Conservation (phyloP, 2,329 filamentous ascomycete species). For the Calonectria multiphialidica region DNA sequence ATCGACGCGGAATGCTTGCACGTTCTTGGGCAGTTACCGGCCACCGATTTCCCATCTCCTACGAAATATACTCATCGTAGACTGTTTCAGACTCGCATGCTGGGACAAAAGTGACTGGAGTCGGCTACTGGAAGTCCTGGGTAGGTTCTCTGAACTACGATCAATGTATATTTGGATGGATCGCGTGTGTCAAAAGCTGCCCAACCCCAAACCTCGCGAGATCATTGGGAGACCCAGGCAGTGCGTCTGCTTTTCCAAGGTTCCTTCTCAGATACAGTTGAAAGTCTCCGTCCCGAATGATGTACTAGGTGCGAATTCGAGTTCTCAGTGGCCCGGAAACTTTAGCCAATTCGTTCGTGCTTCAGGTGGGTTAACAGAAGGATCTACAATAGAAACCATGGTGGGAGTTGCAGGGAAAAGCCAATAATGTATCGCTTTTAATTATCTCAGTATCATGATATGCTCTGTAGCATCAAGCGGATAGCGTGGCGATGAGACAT, state of each 20-base stretch:
- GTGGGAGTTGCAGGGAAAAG: neutral
- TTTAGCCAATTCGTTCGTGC: neutral
- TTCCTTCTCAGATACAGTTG: neutral
- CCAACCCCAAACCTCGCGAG: neutral
- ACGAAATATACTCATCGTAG: neutral
- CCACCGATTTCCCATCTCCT: neutral
- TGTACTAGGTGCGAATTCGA: neutral
- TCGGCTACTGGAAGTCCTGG: neutral
- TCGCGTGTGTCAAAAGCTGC: neutral
- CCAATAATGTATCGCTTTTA: neutral
- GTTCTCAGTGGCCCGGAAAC: neutral
- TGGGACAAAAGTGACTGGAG: neutral
- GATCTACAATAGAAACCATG: neutral
- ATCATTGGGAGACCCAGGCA: neutral
- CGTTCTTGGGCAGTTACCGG: neutral
- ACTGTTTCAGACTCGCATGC: neutral
- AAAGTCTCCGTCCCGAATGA: neutral
- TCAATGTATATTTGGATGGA: neutral
- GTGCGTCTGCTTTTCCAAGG: neutral
- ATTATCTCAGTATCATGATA: neutral
- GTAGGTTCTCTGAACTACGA: neutral
- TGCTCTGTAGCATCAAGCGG: neutral
- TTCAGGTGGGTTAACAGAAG: neutral
- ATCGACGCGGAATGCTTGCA: neutral
- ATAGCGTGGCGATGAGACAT: neutral